Evolutionary conservation across 148 eudicot genomes (phyloP).

Genomic region (Silene latifolia): DNA sequence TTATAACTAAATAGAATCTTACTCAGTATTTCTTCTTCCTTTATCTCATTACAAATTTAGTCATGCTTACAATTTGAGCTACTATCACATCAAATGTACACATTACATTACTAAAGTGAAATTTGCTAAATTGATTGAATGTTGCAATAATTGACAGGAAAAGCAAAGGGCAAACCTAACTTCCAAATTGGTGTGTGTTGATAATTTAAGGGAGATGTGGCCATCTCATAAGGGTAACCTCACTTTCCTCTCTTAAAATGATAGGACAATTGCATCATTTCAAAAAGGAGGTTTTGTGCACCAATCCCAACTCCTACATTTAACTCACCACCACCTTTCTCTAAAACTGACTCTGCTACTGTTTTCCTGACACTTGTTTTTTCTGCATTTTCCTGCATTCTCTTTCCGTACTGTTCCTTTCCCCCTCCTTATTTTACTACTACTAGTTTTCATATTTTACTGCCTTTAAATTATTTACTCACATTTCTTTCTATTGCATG

Average conservation of each 20-base stretch:
- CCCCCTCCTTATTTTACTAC: not conserved
- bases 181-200: conserved; percentile 14
- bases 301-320: conserved; percentile 25
- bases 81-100: conserved; percentile 13
- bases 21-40: not conserved
- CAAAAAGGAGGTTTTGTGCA: not conserved
- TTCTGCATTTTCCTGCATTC: not conserved
- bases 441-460: not conserved
- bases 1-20: no score
- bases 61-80: not conserved
- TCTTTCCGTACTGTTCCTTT: conserved; percentile 18
- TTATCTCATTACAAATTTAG: not conserved
- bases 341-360: not conserved
- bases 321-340: not conserved
- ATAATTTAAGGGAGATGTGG: conserved; percentile 7
- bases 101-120: not conserved
- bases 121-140: conserved; percentile 6
- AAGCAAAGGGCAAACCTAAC: not conserved
- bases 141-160: conserved; percentile 4
- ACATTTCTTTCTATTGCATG: not conserved
- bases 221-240: not conserved
- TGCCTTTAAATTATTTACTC: not conserved
- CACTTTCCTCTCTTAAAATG: conserved; percentile 10
- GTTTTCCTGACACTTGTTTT: not conserved
- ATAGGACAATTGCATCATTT: not conserved